phyloP scores from a whole-genome alignment of 805 yeast species.

The Cyberlindnera xylosilytica region DNA sequence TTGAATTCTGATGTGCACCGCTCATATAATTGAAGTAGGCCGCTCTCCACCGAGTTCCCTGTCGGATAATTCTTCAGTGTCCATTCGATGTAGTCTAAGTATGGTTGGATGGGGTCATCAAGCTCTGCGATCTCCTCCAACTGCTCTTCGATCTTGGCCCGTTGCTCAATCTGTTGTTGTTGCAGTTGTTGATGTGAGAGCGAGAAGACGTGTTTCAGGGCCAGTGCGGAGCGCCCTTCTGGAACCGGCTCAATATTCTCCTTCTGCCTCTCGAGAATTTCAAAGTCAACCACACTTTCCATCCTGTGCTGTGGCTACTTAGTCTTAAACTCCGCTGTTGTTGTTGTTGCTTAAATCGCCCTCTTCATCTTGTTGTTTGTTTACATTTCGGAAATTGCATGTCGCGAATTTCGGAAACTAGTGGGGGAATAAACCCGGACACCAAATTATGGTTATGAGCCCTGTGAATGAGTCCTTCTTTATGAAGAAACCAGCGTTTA shows the following conservation, averaged over 20 bases:
- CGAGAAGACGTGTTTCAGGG: constrained; percentile 45
- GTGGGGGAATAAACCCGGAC: not conserved
- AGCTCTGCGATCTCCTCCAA: constrained; percentile 52
- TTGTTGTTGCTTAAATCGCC: no score
- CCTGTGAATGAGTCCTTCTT: no score
- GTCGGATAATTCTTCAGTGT: constrained; percentile 58
- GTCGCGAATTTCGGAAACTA: no score
- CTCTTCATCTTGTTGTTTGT: no score
- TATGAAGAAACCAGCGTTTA: no score
- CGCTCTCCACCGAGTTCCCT: constrained; percentile 60
- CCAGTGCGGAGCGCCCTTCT: constrained; percentile 66
- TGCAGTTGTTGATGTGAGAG: constrained; percentile 28
- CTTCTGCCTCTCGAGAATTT: constrained; percentile 57
- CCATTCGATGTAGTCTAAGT: constrained; percentile 76
- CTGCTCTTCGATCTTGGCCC: constrained; percentile 47
- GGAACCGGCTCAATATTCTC: constrained; percentile 69
- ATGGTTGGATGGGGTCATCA: constrained; percentile 83
- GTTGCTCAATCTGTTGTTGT: constrained; percentile 30
- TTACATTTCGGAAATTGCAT: constrained; percentile 4
- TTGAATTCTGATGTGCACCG: constrained; percentile 67
- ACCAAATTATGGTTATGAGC: no score
- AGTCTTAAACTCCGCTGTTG: no score
- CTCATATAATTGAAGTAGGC: constrained; percentile 62
- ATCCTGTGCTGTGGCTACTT: not conserved
- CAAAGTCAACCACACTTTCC: constrained; percentile 32